Conservation (phyloP, 2,329 filamentous ascomycete genomes). For the Pyricularia grisea region DNA sequence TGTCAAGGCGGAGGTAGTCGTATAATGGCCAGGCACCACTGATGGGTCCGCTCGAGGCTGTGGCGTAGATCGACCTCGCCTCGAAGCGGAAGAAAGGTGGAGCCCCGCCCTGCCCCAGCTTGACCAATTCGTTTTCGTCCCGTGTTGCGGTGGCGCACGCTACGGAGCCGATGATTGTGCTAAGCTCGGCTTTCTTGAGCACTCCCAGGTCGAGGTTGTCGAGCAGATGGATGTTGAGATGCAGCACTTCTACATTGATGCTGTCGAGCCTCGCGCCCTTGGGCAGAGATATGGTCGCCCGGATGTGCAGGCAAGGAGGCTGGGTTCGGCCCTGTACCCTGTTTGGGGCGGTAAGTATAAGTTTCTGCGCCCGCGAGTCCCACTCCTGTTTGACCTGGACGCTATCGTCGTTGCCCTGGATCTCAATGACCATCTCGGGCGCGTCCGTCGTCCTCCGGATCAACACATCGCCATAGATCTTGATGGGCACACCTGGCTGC, state of each 20-base stretch:
- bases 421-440: conserved; percentile 32
- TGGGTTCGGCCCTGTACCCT: conserved; percentile 14
- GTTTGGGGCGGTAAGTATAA: conserved; percentile 30
- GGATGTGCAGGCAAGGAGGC: conserved; percentile 37
- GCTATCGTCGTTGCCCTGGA: conserved; percentile 32
- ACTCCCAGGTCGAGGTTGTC: conserved; percentile 29
- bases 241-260: conserved; percentile 25
- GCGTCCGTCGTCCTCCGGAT: conserved; percentile 26
- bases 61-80: conserved; percentile 30
- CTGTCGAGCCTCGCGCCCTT: conserved; percentile 20
- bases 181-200: conserved; percentile 18
- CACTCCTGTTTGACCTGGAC: conserved; percentile 24
- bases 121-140: conserved; percentile 13
- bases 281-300: conserved; percentile 37
- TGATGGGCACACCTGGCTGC: conserved; percentile 19
- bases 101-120: conserved; percentile 16
- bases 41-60: conserved; percentile 33
- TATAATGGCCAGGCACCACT: conserved; percentile 40
- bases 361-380: conserved; percentile 23
- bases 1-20: conserved; percentile 33
- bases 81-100: conserved; percentile 29
- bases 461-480: conserved; percentile 34
- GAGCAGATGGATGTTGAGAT: conserved; percentile 29
- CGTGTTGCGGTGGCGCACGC: conserved; percentile 15
- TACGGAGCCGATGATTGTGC: conserved; percentile 24